Conservation (phyloP, 192 early-diverging fungal species). For the Phycomyces nitens region DNA sequence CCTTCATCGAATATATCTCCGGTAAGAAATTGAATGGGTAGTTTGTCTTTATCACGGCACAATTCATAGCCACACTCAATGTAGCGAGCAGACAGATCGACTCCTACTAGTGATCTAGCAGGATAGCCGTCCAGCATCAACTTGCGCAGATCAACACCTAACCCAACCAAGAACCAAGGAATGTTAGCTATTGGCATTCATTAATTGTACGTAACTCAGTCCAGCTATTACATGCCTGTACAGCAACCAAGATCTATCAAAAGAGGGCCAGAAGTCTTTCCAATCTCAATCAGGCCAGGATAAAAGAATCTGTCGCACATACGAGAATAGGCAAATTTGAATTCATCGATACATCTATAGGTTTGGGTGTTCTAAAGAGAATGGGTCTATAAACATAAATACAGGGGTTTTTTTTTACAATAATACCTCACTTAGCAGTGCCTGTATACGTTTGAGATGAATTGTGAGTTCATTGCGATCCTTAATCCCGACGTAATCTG, state of each 20-base stretch:
- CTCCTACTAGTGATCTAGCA: conserved; percentile 10
- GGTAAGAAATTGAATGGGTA: conserved; percentile 10
- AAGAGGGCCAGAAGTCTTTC: conserved; percentile 6
- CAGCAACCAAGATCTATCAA: conserved; percentile 35
- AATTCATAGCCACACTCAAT: conserved; percentile 24
- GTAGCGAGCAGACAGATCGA: conserved; percentile 17
- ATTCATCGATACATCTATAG: conserved; percentile 17
- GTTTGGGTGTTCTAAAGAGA: background rate
- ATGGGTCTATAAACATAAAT: background rate
- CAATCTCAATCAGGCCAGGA: conserved; percentile 7
- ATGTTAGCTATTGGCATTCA: background rate
- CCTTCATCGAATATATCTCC: conserved; percentile 22
- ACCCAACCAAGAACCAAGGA: background rate
- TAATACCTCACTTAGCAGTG: conserved; percentile 5
- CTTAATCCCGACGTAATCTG: conserved; percentile 12
- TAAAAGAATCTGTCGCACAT: conserved; percentile 21
- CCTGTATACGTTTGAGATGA: conserved; percentile 11
- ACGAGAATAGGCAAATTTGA: conserved; percentile 17
- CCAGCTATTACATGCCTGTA: conserved; percentile 8
- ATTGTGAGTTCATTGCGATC: background rate
- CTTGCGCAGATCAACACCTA: conserved; percentile 27
- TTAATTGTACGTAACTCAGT: background rate
- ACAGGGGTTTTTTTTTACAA: background rate
- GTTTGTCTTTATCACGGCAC: conserved; percentile 12
- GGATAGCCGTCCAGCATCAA: conserved; percentile 29